These are phyloP conservation scores for Isoetes engelmannii DNA, from an alignment of 83 land plant species.

Conservation along the genomic window DNA sequence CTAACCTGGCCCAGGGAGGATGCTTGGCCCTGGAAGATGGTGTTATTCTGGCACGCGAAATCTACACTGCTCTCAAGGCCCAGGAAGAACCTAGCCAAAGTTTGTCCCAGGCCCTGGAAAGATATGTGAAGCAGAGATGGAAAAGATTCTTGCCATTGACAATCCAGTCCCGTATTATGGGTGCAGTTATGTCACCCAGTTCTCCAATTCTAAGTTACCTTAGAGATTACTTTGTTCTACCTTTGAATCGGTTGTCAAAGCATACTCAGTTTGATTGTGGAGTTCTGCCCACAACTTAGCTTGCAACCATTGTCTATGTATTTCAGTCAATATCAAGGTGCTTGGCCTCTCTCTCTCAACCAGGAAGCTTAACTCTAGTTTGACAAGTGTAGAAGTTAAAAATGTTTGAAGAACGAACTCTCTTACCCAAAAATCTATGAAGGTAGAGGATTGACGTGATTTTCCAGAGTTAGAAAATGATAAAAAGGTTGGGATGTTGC, in stretches of 20 bases:
- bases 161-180: conserved; percentile 3
- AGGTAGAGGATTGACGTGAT: too few species aligned
- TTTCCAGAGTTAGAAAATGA: too few species aligned
- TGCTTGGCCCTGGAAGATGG: conserved; percentile 32
- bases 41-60: conserved; percentile 21
- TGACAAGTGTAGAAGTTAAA: too few species aligned
- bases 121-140: conserved; percentile 11
- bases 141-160: conserved; percentile 10
- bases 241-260: conserved; percentile 5
- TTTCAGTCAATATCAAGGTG: too few species aligned
- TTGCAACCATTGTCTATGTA: too few species aligned
- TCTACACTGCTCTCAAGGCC: conserved; percentile 11
- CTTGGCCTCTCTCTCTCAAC: too few species aligned
- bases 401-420: too few species aligned
- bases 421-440: too few species aligned
- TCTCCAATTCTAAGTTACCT: conserved; percentile 5
- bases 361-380: too few species aligned
- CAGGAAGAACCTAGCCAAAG: not conserved
- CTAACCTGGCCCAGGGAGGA: conserved; percentile 33
- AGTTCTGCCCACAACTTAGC: too few species aligned
- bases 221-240: conserved; percentile 12
- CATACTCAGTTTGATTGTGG: conserved; percentile 23
- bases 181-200: conserved; percentile 7
- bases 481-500: too few species aligned
- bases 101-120: conserved; percentile 12